Evolutionary conservation across 164 flowering plant species (phyloP), one percentile per base, ranked within the genome.

Genomic region (Aristolochia californica): DNA sequence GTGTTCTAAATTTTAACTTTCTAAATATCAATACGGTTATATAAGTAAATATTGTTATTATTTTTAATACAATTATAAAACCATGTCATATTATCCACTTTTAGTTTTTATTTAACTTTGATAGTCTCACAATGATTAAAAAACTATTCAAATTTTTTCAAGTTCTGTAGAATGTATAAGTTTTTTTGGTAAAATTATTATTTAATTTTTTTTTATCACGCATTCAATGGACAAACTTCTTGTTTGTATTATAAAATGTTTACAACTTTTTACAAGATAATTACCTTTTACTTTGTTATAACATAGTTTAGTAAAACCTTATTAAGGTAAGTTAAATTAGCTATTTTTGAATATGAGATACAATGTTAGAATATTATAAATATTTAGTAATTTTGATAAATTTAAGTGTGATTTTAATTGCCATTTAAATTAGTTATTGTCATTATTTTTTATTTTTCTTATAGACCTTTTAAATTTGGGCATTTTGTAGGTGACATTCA

Each of bases 401-500:
- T n/a, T n/a, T n/a, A n/a, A n/a, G n/a, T n/a, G n/a, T n/a, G n/a
- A n/a, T n/a, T n/a, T n/a, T n/a, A n/a, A n/a, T 43, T 43, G 11
- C 45, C 45, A 43, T 8, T 8, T 43, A 8, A 14, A 45, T 14
- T 3, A n/a, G 3, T 14, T 14, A 2, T 45, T 4, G 5, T 45
- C 48, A 2, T 45, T 45, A 2, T 49, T 22, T 22, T 3, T 10
- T 21, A 20, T 22, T 14, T 49, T 2, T 49, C 20, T 49, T 0
- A 48, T 10, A n/a, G 51, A 48, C 51, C 21, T 48, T 5, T n/a
- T 22, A 11, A 8, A 12, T 23, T 23, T 14, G 23, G 27, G 43
- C 15, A 11, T 53, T 28, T 67, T 61, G 22, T 73, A 79, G 83
- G 83, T 60, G 83, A 77, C 58, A 75, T 79, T 60, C 83, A 79